Percentiles rank a stretch among this genome's conserved stretches.
These are phyloP conservation scores for Agapanthus africanus DNA, from an alignment of 106 monocot species.

Conservation along the genomic window DNA sequence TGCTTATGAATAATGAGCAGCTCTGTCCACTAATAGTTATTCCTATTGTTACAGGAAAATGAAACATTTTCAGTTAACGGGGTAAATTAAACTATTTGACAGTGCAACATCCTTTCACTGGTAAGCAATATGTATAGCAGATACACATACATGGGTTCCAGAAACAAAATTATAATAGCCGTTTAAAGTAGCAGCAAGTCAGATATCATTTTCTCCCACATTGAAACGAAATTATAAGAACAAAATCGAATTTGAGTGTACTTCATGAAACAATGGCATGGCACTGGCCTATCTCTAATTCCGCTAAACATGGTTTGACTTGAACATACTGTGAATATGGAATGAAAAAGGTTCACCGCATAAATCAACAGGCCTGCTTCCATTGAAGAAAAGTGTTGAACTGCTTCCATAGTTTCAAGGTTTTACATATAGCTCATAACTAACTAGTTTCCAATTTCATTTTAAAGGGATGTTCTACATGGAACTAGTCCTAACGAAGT, in stretches of 20 bases:
- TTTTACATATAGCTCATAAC: no score
- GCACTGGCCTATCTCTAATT: not conserved
- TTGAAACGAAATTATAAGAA: not conserved
- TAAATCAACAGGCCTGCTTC: no score
- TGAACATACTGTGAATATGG: no score
- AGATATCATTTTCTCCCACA: no score
- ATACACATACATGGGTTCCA: not conserved
- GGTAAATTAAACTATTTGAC: not conserved
- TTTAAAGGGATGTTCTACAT: no score
- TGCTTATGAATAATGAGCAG: not conserved
- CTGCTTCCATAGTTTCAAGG: no score
- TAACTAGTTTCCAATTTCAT: no score
- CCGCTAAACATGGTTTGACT: not conserved
- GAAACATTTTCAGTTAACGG: not conserved
- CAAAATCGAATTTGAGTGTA: no score
- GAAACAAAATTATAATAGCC: not conserved
- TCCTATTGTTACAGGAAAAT: not conserved
- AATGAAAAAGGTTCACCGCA: no score
- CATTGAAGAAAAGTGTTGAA: no score
- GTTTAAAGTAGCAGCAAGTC: not conserved
- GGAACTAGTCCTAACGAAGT: no score
- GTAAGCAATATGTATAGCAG: not conserved
- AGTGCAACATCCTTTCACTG: not conserved
- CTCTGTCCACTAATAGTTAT: not conserved
- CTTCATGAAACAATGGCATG: not conserved